Conservation (phyloP, 2,329 filamentous ascomycete species). For the Aschersonia sp. region DNA sequence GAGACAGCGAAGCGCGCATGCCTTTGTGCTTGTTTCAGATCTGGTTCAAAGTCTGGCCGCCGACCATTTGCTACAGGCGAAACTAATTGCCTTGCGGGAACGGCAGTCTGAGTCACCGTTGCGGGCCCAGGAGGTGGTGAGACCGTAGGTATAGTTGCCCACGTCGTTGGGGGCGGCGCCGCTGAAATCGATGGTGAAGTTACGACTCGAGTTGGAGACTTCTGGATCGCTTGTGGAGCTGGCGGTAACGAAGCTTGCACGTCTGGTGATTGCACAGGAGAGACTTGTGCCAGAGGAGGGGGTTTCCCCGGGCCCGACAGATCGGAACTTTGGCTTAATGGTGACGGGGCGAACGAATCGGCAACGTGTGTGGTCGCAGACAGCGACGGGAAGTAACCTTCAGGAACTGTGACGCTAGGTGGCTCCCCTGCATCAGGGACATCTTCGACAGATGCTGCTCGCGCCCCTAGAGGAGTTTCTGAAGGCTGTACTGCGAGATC, state of each 20-base stretch:
- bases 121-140: not conserved
- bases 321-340: constrained; percentile 16
- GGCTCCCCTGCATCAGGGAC: constrained; percentile 28
- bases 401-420: constrained; percentile 9
- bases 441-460: constrained; percentile 36
- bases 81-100: constrained; percentile 3
- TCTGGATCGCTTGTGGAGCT: constrained; percentile 13
- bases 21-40: constrained; percentile 76
- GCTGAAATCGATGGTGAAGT: constrained; percentile 9
- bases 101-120: constrained; percentile 1
- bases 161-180: constrained; percentile 5
- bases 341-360: constrained; percentile 19
- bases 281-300: constrained; percentile 6
- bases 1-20: constrained; percentile 96
- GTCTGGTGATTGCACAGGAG: constrained; percentile 5
- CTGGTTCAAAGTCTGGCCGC: constrained; percentile 16
- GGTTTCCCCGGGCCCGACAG: constrained; percentile 8
- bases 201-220: constrained; percentile 10
- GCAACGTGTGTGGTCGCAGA: constrained; percentile 1
- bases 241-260: constrained; percentile 12
- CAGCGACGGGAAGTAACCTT: constrained; percentile 19
- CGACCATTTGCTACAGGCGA: constrained; percentile 2
- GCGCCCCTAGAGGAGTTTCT: constrained; percentile 17
- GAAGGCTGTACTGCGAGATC: constrained; percentile 48
- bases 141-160: constrained; percentile 4